Evolutionary conservation across 106 monocot genomes (phyloP), one percentile per base, ranked within the genome.

Genomic region (Dendrobium huoshanense): DNA sequence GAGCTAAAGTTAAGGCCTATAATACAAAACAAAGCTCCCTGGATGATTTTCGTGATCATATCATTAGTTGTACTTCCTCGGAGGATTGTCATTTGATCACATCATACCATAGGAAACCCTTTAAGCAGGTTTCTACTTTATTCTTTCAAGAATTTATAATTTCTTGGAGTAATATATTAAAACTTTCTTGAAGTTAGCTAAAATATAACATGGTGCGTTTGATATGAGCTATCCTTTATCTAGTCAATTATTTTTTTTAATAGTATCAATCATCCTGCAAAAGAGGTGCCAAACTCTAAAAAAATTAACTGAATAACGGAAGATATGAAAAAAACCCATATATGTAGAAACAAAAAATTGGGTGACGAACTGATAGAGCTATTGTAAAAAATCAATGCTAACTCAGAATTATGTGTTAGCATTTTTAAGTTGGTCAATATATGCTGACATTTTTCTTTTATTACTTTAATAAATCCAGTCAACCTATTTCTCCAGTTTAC

Each of bases 21-120:
- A 89, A 80, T 56, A 84, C 98, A 65, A 90, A 78, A 73, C 84
- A 88, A 83, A 91, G 89, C 75, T 84, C 79, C 42, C 77, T 98
- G 73, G 84, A 90, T 82, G 95, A 92, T 67, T 95, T 98, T 68
- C 92, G 98, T 80, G 80, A 82, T 17, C 88, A 95, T 85, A 80
- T 95, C 9, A 81, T 92, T 15, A 82, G 49, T 54, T 98, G 91
- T 75, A 81, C 90, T 80, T 89, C 90, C 55, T 92, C 92, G 13
- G 95, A 91, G 67, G 88, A 98, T 9, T 91, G 85, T 59, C 98
- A 98, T 87, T 44, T 98, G 64, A 95, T 98, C 59, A 77, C 89
- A 51, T 91, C 98, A 13, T 95, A 98, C 81, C 82, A 91, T 64
- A 89, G 98, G 67, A 87, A 86, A 41, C 77, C 55, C 87, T 98